phyloP scores from a whole-genome alignment of 441 rosid genomes.

The Gossypium davidsonii region DNA sequence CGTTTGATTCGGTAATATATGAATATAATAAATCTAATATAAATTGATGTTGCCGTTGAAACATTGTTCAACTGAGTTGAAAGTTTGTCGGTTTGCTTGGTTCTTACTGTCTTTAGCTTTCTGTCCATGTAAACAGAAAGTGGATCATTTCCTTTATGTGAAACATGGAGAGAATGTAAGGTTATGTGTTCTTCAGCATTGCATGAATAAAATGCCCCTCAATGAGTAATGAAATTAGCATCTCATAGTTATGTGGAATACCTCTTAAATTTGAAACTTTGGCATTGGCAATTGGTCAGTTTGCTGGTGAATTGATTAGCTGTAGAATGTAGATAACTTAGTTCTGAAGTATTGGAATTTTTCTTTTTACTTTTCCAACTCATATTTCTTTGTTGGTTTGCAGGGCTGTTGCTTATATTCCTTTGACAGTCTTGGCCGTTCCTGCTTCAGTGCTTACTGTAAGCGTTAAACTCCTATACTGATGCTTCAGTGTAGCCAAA shows the following conservation, averaged over 20 bases:
- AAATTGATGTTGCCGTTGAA: not conserved
- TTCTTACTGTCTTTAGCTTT: not conserved
- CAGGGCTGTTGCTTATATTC: conserved; percentile 94
- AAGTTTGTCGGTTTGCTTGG: not conserved
- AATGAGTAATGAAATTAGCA: not conserved
- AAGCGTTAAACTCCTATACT: conserved; percentile 18
- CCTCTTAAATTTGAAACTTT: not conserved
- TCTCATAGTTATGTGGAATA: not conserved
- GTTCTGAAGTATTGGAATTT: not conserved
- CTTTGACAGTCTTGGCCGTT: conserved; percentile 89
- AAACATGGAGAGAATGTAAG: not conserved
- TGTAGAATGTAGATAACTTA: not conserved
- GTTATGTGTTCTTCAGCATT: not conserved
- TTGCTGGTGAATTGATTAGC: not conserved
- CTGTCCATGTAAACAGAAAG: not conserved
- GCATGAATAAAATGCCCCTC: not conserved
- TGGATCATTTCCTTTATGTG: not conserved
- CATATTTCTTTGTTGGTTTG: conserved; percentile 22
- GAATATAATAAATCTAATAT: not conserved
- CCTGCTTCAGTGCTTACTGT: conserved; percentile 98
- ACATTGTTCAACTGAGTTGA: not conserved
- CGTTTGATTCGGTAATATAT: not conserved
- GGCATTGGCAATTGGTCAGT: not conserved
- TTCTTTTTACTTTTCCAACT: conserved; percentile 6
- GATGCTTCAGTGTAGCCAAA: conserved; percentile 4